Percentiles rank a stretch among this genome's conserved stretches.
Conservation (phyloP, 495 filamentous ascomycete species). For the Aspergillus diversus region DNA sequence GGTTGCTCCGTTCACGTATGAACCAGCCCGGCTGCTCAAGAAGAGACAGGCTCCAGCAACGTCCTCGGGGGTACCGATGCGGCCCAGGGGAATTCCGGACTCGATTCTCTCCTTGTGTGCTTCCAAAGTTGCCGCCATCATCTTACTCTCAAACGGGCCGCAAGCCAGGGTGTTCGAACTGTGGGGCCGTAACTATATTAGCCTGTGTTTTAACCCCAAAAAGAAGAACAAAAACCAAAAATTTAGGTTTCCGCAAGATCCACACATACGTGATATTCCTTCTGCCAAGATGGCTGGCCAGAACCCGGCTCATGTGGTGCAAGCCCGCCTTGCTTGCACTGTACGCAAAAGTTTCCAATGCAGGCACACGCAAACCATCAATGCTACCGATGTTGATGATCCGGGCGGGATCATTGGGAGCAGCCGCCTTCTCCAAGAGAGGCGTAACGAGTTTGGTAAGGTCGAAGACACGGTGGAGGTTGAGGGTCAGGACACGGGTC, state of each 20-base stretch:
- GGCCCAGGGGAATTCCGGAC: constrained; percentile 64
- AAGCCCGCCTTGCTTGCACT: constrained; percentile 74
- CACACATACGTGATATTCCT: constrained; percentile 65
- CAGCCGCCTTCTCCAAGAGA: constrained; percentile 61
- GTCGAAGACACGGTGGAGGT: constrained; percentile 80
- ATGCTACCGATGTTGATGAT: constrained; percentile 78
- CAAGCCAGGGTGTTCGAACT: constrained; percentile 71
- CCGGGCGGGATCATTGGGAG: constrained; percentile 56
- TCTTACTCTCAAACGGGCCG: constrained; percentile 80
- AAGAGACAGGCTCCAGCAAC: constrained; percentile 79
- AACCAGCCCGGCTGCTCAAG: constrained; percentile 69
- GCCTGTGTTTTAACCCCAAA: constrained; percentile 12
- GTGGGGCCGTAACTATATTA: constrained; percentile 8
- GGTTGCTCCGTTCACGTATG: constrained; percentile 78
- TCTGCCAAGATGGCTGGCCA: constrained; percentile 71
- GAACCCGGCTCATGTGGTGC: constrained; percentile 70
- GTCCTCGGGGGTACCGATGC: constrained; percentile 73
- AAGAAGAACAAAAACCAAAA: neutral
- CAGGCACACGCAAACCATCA: constrained; percentile 67
- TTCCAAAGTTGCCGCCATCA: constrained; percentile 76
- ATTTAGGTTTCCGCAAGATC: neutral
- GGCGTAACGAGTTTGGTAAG: constrained; percentile 75
- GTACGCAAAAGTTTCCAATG: constrained; percentile 78
- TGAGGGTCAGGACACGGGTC: constrained; percentile 75
- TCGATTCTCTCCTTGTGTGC: constrained; percentile 64